A percentile compares a stretch with the other conserved stretches of the same genome.
Conservation (phyloP, 1,139 yeast species). For the Debaryomycetaceae sp. region DNA sequence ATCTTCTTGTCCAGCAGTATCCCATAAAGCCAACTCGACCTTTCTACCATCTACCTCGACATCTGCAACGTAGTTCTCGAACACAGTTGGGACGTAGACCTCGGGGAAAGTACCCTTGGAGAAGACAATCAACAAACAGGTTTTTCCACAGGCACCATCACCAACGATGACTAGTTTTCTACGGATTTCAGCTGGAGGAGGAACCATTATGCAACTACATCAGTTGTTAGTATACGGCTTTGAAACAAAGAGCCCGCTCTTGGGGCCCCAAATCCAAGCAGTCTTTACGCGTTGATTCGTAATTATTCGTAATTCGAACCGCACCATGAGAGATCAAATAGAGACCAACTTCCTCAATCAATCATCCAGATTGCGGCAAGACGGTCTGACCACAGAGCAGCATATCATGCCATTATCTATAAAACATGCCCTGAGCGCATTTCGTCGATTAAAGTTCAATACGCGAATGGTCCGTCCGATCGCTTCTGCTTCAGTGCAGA, state of each 20-base stretch:
- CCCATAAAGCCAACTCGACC: slow-evolving; percentile 94
- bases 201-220: slow-evolving; percentile 32
- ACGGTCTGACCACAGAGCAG: no score
- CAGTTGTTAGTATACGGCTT: slow-evolving; percentile 3
- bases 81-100: slow-evolving; percentile 92
- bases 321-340: no score
- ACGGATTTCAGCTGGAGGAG: slow-evolving; percentile 64
- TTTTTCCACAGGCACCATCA: slow-evolving; percentile 87
- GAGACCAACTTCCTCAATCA: no score
- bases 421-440: no score
- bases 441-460: no score
- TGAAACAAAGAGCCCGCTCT: not conserved
- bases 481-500: no score
- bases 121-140: slow-evolving; percentile 79
- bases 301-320: no score
- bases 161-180: slow-evolving; percentile 83
- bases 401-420: no score
- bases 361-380: no score
- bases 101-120: slow-evolving; percentile 96
- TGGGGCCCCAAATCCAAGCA: not conserved
- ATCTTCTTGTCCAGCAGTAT: slow-evolving; percentile 98
- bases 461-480: no score
- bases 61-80: slow-evolving; percentile 91
- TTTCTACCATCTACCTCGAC: slow-evolving; percentile 93
- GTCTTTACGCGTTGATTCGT: no score